A percentile compares a stretch with the other conserved stretches of the same genome.
phyloP scores from a whole-genome alignment of 2,329 filamentous ascomycete genomes.

The Xylariaceae sp. region DNA sequence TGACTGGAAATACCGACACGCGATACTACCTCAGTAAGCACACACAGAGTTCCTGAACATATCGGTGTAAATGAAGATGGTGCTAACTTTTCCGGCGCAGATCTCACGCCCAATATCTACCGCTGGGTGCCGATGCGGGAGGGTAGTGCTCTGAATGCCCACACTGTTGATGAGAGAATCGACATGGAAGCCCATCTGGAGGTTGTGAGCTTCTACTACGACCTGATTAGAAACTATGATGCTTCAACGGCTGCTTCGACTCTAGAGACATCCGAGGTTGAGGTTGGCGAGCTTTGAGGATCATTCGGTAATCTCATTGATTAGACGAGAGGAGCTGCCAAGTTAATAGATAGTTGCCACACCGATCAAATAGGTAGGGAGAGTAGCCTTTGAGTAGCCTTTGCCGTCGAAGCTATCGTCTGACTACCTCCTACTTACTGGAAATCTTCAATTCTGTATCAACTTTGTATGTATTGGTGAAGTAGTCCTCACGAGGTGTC shows the following conservation, averaged over 20 bases:
- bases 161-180: conserved; percentile 37
- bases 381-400: too few relatives aligned
- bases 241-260: conserved; percentile 20
- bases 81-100: conserved; percentile 18
- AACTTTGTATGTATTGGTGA: too few relatives aligned
- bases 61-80: background rate
- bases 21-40: conserved; percentile 34
- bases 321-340: background rate
- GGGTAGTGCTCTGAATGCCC: conserved; percentile 29
- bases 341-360: too few relatives aligned
- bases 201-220: conserved; percentile 35
- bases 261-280: conserved; percentile 3
- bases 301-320: background rate
- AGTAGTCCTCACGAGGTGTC: too few relatives aligned
- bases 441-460: too few relatives aligned
- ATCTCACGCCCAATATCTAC: conserved; percentile 35
- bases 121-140: conserved; percentile 35
- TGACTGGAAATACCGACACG: conserved; percentile 36
- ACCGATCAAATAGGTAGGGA: too few relatives aligned
- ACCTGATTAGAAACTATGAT: conserved; percentile 36
- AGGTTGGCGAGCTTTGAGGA: conserved; percentile 22
- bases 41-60: background rate
- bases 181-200: conserved; percentile 37
- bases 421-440: too few relatives aligned
- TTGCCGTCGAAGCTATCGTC: too few relatives aligned